Evolutionary conservation across 306 rosid genomes (phyloP), one percentile per base, ranked within the genome.

Genomic region (Pueraria montana): DNA sequence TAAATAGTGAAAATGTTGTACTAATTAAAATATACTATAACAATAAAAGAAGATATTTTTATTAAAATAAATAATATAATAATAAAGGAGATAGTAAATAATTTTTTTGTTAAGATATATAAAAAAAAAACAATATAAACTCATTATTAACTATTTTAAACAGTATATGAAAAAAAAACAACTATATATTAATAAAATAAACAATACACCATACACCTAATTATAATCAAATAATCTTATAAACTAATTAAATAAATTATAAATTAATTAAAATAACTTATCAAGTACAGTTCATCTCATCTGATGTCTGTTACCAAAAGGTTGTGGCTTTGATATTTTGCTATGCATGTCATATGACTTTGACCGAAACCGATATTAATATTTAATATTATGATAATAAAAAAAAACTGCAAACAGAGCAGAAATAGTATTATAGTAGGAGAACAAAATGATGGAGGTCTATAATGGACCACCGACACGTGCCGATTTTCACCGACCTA

Each of bases 401-500:
- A 61, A 76, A 26, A 61, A 61, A 26, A 4, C 61, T 5, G 34
- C 4, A 48, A 32, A 80, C 3, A 43, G 26, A 4, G 4, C 11
- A 69, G 4, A 56, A 69, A 58, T 72, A 62, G 8, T 72, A 43
- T 4, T 6, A 45, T 17, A 61, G 24, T 27, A 61, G 36, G 72
- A 78, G 49, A 66, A 74, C 20, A 77, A 42, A 83, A 86, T 84
- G 86, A 85, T 72, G 83, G 50, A 70, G 40, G 30, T 4, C 26
- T 24, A 68, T 50, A 17, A 84, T 82, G 91, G 91, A 87, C 83
- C 89, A 82, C 92, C 89, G 94, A 85, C 93, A 89, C 90, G 91
- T 94, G 97, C 88, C 97, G 87, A 86, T 87, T 86, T 20, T 27
- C 87, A 84, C 98, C 98, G 98, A 84, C 97, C 89, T 9, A 24